Conservation (phyloP, 257 asterid species). For the Solanum virginianum region DNA sequence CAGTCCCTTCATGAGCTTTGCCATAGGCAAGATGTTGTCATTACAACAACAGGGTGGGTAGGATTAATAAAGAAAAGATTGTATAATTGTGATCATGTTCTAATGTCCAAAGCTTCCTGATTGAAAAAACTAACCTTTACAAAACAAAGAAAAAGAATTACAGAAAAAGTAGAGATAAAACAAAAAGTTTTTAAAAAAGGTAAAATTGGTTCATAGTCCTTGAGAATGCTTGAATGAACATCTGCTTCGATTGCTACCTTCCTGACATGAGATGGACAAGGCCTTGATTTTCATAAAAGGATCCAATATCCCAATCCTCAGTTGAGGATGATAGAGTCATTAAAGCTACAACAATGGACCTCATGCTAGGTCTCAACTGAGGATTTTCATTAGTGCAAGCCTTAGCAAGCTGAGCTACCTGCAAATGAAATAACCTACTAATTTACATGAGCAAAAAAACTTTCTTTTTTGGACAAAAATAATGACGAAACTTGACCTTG, state of each 20-base stretch:
- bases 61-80: not conserved
- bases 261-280: conserved; percentile 60
- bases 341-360: conserved; percentile 78
- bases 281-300: conserved; percentile 70
- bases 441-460: not conserved
- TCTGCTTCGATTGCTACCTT: conserved; percentile 12
- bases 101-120: not conserved
- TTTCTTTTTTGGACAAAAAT: not conserved
- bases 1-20: too few species aligned
- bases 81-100: not conserved
- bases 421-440: not conserved
- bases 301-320: conserved; percentile 88
- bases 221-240: not conserved
- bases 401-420: conserved; percentile 79
- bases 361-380: conserved; percentile 80
- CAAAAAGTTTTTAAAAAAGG: not conserved
- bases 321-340: conserved; percentile 81
- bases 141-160: not conserved
- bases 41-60: too few species aligned
- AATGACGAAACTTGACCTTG: not conserved
- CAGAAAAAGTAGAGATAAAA: not conserved
- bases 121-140: not conserved
- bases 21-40: too few species aligned
- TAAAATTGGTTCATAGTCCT: not conserved
- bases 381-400: conserved; percentile 84